Conservation (phyloP, 2,329 filamentous ascomycete genomes). For the Trichoderma semiorbis region DNA sequence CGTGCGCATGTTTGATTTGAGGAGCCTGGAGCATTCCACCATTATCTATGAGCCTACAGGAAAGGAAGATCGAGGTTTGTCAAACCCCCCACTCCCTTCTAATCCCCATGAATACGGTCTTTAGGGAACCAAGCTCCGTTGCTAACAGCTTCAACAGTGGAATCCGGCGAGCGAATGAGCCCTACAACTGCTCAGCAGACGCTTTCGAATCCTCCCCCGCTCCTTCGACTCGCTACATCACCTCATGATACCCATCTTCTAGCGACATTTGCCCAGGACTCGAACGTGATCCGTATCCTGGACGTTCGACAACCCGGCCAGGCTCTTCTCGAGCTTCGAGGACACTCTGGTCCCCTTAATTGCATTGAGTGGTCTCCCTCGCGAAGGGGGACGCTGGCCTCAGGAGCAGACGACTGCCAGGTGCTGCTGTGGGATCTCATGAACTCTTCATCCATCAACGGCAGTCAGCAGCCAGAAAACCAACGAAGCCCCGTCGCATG, state of each 20-base stretch:
- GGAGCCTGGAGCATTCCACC: constrained; percentile 94
- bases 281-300: constrained; percentile 85
- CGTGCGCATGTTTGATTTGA: constrained; percentile 96
- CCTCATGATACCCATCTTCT: constrained; percentile 94
- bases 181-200: constrained; percentile 74
- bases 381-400: constrained; percentile 82
- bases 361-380: constrained; percentile 94
- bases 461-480: constrained; percentile 51
- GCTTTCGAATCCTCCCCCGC: constrained; percentile 70
- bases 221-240: constrained; percentile 80
- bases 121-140: neutral
- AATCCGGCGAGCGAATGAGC: constrained; percentile 61
- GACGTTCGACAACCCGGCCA: constrained; percentile 96
- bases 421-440: constrained; percentile 94
- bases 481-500: constrained; percentile 66
- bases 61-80: constrained; percentile 70
- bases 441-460: constrained; percentile 48
- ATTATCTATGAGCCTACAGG: constrained; percentile 98
- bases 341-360: constrained; percentile 81
- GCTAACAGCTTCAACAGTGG: constrained; percentile 32
- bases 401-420: constrained; percentile 85
- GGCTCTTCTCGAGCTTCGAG: constrained; percentile 86
- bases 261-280: constrained; percentile 95
- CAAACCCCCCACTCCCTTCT: neutral
- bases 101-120: neutral